Evolutionary conservation across 352 stramenopile genomes (phyloP), one percentile per base, ranked within the genome.

Genomic region (Pythium volutum): DNA sequence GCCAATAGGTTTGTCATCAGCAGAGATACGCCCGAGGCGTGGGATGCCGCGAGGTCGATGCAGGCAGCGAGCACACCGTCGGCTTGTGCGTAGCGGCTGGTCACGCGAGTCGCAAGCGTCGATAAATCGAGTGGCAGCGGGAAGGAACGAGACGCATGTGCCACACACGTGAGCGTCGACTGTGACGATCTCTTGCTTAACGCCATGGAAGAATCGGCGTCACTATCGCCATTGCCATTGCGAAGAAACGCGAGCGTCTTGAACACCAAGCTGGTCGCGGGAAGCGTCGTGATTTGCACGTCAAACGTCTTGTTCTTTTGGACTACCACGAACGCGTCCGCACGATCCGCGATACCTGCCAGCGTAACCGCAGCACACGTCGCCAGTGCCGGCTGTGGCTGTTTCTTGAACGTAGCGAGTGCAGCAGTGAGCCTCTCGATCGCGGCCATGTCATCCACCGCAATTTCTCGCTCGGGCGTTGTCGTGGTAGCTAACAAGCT

Each of bases 251-350:
- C 34, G 10, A 69, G 47, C 15, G 15, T 47, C 39, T 61, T 63
- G 43, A 55, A 60, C 18, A 64, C 38, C 23, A 69, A 56, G 10
- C 26, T 63, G 15, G 55, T 52, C 10, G 41, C 22, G 1, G 62
- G 55, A n/a, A 69, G 31, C 33, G 48, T 56, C 20, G 22, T 52
- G 31, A 59, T 10, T 33, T 69, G 51, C 6, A 23, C 62, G 34
- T 69, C 62, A 11, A 69, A 64, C 0, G 55, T 59, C 27, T 64
- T 69, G 41, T 33, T 64, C 41, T 60, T 69, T 31, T 69, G 62
- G 9, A 54, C 34, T 9, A 59, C 53, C n/a, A 43, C 41, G 27
- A 68, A 53, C 4, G 46, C 34, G 16, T 48, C 53, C 1, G 31
- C 38, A 9, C 47, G 53, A 27, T 68, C 62, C 15, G 36, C 62